Evolutionary conservation across 2,329 filamentous ascomycete genomes (phyloP).

Genomic region (Macroventuria anomochaeta): DNA sequence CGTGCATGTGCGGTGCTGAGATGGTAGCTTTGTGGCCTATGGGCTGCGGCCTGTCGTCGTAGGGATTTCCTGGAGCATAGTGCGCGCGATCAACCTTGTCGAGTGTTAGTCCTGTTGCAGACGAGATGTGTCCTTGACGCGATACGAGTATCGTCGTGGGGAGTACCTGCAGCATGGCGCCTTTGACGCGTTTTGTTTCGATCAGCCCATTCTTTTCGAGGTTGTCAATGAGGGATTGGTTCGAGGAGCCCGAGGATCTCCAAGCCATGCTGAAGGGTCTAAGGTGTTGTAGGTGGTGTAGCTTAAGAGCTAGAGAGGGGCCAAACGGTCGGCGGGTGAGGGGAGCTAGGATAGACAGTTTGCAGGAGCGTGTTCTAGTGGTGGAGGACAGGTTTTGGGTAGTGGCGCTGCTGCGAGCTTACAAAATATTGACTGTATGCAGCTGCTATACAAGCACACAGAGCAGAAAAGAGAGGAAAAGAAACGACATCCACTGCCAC

Average conservation of each 20-base stretch:
- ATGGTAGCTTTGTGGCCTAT: constrained; percentile 74
- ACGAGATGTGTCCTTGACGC: background rate
- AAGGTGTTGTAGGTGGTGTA: constrained; percentile 11
- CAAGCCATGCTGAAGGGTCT: constrained; percentile 75
- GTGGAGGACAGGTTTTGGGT: background rate
- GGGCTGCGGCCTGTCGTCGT: constrained; percentile 73
- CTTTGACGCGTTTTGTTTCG: constrained; percentile 71
- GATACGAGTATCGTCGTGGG: constrained; percentile 15
- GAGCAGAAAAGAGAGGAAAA: constrained; percentile 4
- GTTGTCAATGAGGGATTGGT: constrained; percentile 78
- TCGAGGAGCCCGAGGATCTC: constrained; percentile 78
- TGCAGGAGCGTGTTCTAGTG: constrained; percentile 16
- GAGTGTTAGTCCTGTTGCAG: constrained; percentile 1
- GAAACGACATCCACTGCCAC: background rate
- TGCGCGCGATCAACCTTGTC: constrained; percentile 83
- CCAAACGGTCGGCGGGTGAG: constrained; percentile 20
- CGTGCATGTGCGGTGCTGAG: constrained; percentile 77
- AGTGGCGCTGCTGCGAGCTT: background rate
- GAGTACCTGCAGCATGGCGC: constrained; percentile 77
- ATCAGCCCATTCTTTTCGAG: constrained; percentile 76
- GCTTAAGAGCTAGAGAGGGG: constrained; percentile 6
- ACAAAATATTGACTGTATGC: background rate
- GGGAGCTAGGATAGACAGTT: constrained; percentile 26
- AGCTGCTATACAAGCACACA: constrained; percentile 29
- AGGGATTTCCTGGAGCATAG: constrained; percentile 75